phyloP scores from a whole-genome alignment of 208 protist genomes.

The Wallacemonas sp. region DNA sequence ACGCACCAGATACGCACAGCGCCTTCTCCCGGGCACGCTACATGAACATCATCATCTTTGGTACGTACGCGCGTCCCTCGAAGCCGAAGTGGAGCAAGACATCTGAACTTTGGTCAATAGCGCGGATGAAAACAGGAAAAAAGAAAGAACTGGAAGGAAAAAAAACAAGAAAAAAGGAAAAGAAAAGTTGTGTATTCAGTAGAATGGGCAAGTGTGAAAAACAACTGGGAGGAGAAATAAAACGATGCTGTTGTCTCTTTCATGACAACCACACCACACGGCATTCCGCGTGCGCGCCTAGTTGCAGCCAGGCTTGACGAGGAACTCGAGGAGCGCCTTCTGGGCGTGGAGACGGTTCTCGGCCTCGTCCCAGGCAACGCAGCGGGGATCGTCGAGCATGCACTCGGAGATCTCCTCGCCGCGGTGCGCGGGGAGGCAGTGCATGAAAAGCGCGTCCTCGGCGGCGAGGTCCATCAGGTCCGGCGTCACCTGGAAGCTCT shows the following conservation, averaged over 20 bases:
- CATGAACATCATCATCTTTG: too few species aligned
- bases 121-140: neutral
- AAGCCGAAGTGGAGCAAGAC: too few species aligned
- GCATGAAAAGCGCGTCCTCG: conserved; percentile 11
- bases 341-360: conserved; percentile 11
- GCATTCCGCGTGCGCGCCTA: too few species aligned
- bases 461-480: conserved; percentile 11
- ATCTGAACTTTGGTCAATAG: too few species aligned
- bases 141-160: neutral
- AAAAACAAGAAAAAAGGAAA: neutral
- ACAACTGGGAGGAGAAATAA: too few species aligned
- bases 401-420: conserved; percentile 14
- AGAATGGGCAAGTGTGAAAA: too few species aligned
- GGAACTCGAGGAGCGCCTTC: conserved; percentile 9
- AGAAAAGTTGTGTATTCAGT: too few species aligned
- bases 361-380: conserved; percentile 9
- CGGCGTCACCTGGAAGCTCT: conserved; percentile 12
- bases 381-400: conserved; percentile 12
- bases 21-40: too few species aligned
- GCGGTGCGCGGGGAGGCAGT: conserved; percentile 9
- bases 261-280: too few species aligned
- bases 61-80: too few species aligned
- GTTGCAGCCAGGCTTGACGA: conserved; percentile 9
- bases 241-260: too few species aligned
- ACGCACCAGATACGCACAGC: too few species aligned